Base-by-base conservation (phyloP, 78 protist species). In the Isochrysis galbana region DNA sequence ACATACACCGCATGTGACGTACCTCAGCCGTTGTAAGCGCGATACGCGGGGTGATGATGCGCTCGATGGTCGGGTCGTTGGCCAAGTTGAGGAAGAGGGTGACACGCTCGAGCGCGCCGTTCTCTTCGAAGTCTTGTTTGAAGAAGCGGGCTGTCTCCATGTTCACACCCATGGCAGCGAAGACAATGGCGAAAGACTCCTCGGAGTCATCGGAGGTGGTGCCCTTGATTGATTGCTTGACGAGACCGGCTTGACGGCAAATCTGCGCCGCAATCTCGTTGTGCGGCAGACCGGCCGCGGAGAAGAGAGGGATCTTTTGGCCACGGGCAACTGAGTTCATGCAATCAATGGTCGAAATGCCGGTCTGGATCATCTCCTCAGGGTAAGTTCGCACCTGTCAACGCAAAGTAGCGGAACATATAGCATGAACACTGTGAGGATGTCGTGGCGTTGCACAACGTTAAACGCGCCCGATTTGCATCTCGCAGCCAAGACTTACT, bases 291-390 rank as follows among this genome's bases (percentile, higher is more conserved):
- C 99, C 99, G 44, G 99, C 98, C 45, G 98, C 99, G 23, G 99
- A 98, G 99, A 99, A 99, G 88, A 99, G 95, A 38, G 99, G 99
- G 87, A 99, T 99, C 99, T 99, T 99, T 95, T 99, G 99, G 38
- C 99, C 99, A 46, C 99, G 96, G 91, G 99, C 99, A 36, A 99
- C 97, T 25, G 98, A 96, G 97, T 96, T 98, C 99, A 99, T 99
- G 61, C 96, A 92, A 89, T 99, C 99, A 77, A 99, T 99, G 51
- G 99, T 96, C 29, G 99, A 97, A 92, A 99, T 98, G 87, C 99
- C 99, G 21, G 99, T 99, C 97, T 99, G 99, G 93, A 99, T 99
- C 99, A 99, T 99, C 91, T 99, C 99, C 97, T 98, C 94, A 88
- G 99, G 99, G 96, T 99, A 99, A 39, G 93, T 96, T 39, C 99